phyloP scores from a whole-genome alignment of 1,139 yeast species.

The Blastobotrys aristatus region DNA sequence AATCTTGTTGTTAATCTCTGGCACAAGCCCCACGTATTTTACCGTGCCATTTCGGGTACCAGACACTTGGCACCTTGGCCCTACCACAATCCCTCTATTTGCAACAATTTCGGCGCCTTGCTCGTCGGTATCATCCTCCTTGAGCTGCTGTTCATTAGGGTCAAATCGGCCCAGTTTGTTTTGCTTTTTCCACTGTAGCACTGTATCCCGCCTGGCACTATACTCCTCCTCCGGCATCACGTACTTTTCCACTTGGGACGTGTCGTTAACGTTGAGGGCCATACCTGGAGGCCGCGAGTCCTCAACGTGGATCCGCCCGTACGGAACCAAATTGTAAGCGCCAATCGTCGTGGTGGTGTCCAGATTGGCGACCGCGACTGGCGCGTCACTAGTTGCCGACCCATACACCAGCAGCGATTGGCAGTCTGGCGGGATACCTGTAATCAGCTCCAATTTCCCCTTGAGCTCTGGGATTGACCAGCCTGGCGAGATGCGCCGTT shows the following conservation, averaged over 20 bases:
- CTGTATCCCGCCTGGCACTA: conserved; percentile 54
- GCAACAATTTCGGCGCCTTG: conserved; percentile 33
- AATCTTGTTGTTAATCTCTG: conserved; percentile 42
- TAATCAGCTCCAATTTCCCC: conserved; percentile 57
- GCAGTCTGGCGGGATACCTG: conserved; percentile 65
- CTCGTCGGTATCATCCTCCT: conserved; percentile 18
- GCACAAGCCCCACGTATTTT: conserved; percentile 61
- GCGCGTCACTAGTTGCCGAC: conserved; percentile 39
- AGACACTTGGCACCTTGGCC: conserved; percentile 37
- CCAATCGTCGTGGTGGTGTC: conserved; percentile 26
- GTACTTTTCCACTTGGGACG: conserved; percentile 40
- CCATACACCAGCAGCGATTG: conserved; percentile 54
- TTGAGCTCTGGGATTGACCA: conserved; percentile 60
- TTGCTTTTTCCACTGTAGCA: conserved; percentile 67
- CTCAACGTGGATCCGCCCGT: conserved; percentile 36
- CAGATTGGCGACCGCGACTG: conserved; percentile 22
- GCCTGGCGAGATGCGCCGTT: conserved; percentile 57
- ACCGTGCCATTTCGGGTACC: conserved; percentile 66
- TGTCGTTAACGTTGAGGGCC: conserved; percentile 33
- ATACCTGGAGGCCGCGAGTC: conserved; percentile 37
- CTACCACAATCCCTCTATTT: conserved; percentile 34
- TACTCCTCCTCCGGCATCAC: conserved; percentile 65
- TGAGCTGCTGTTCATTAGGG: conserved; percentile 38
- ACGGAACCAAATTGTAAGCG: conserved; percentile 20
- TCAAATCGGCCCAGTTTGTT: conserved; percentile 69